Conservation (phyloP, 352 stramenopile species). For the Globisporangium apiculatum region DNA sequence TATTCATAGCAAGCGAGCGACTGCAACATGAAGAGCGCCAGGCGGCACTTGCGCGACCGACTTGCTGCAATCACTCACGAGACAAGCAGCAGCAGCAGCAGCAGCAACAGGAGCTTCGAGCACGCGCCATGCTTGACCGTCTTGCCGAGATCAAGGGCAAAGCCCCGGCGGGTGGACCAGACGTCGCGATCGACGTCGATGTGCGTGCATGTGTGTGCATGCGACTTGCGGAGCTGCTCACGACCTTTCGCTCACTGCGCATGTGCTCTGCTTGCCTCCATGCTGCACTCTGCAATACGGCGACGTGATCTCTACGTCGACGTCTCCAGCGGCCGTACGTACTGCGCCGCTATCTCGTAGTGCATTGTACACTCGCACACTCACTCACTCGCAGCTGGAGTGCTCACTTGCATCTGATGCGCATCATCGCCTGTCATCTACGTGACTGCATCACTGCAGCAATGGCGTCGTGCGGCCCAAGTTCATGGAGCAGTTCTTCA, state of each 20-base stretch:
- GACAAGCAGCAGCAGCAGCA: not conserved
- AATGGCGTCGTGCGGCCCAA: slow-evolving; percentile 58
- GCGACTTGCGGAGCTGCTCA: not conserved
- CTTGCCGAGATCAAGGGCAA: slow-evolving; percentile 70
- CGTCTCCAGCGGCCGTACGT: slow-evolving; percentile 6
- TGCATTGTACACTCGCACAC: not conserved
- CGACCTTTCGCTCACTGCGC: not conserved
- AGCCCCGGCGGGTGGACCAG: slow-evolving; percentile 13
- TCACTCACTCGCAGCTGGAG: too few species aligned
- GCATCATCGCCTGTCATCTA: not conserved
- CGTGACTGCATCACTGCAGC: slow-evolving; percentile 9
- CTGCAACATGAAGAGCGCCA: too few species aligned
- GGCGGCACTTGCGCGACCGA: not conserved
- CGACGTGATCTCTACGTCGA: not conserved
- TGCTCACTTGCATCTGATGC: too few species aligned
- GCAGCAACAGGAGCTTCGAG: not conserved
- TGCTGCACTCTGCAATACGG: not conserved
- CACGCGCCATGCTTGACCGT: slow-evolving; percentile 48
- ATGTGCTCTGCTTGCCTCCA: not conserved
- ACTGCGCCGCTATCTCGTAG: not conserved
- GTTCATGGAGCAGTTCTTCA: slow-evolving; percentile 95
- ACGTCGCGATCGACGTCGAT: slow-evolving; percentile 60
- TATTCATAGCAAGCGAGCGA: too few species aligned
- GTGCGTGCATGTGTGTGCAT: slow-evolving; percentile 17
- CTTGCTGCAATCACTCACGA: not conserved